Conservation (phyloP, 2,329 filamentous ascomycete species). For the Sporothrix brasiliensis region DNA sequence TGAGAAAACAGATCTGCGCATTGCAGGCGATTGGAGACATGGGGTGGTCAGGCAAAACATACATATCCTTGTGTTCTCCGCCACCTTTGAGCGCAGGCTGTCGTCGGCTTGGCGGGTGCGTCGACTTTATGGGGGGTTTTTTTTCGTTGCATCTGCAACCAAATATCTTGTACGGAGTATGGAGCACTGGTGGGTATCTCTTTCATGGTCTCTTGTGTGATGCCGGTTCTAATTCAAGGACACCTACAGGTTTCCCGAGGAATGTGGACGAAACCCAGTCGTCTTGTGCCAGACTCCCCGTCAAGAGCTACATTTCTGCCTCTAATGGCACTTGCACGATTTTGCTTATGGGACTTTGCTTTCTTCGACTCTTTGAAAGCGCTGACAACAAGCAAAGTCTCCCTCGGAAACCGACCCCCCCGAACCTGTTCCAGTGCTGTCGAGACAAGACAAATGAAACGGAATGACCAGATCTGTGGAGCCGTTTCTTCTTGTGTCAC, state of each 20-base stretch:
- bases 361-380: not conserved
- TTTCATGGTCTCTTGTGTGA: not conserved
- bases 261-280: not conserved
- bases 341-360: not conserved
- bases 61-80: constrained; percentile 5
- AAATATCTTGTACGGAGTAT: not conserved
- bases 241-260: not conserved
- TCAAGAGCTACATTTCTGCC: not conserved
- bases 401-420: not conserved
- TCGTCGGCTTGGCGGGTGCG: not conserved
- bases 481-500: not conserved
- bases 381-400: not conserved
- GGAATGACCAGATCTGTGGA: not conserved
- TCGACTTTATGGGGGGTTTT: not conserved
- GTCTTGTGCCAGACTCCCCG: not conserved
- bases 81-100: not conserved
- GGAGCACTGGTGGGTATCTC: not conserved
- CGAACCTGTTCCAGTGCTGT: not conserved
- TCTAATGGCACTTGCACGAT: not conserved
- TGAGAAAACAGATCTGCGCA: not conserved
- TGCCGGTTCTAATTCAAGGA: not conserved
- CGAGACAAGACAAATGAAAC: constrained; percentile 2
- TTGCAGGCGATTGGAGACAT: not conserved
- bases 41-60: not conserved
- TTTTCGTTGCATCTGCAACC: not conserved